Conservation (phyloP, 208 protist species). For the Jaenimonas drosophilae region DNA sequence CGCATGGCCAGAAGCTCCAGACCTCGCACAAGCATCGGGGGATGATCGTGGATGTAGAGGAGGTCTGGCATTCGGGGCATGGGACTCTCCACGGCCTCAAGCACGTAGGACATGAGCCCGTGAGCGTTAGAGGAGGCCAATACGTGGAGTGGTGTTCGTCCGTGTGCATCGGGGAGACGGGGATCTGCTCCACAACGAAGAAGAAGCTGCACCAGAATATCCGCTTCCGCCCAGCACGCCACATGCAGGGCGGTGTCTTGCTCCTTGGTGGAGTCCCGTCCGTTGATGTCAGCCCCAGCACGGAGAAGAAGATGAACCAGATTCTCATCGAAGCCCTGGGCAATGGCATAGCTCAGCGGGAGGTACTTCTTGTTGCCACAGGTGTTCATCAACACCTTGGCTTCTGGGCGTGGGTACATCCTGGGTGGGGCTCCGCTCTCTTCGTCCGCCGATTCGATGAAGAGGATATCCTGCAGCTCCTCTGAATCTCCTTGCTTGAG, state of each 20-base stretch:
- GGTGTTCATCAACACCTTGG: conserved; percentile 11
- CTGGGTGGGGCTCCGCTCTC: conserved; percentile 9
- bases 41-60: background rate
- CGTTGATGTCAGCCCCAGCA: conserved; percentile 30
- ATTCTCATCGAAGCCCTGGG: conserved; percentile 12
- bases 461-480: conserved; percentile 19
- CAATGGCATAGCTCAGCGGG: conserved; percentile 36
- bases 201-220: conserved; percentile 15
- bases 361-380: conserved; percentile 28
- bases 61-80: background rate
- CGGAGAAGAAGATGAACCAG: conserved; percentile 25
- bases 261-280: conserved; percentile 19
- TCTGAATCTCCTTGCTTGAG: conserved; percentile 30
- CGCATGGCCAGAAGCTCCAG: background rate
- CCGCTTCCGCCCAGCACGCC: conserved; percentile 35
- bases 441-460: conserved; percentile 15
- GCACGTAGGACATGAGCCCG: background rate
- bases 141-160: conserved; percentile 45
- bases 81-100: background rate
- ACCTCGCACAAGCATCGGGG: background rate
- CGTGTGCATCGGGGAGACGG: conserved; percentile 21
- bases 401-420: conserved; percentile 3
- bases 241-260: conserved; percentile 25
- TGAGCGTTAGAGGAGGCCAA: conserved; percentile 31
- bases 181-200: conserved; percentile 34